Percentiles rank a stretch among this genome's conserved stretches.
phyloP scores from a whole-genome alignment of 257 asterid genomes.

The Petunia secreta region DNA sequence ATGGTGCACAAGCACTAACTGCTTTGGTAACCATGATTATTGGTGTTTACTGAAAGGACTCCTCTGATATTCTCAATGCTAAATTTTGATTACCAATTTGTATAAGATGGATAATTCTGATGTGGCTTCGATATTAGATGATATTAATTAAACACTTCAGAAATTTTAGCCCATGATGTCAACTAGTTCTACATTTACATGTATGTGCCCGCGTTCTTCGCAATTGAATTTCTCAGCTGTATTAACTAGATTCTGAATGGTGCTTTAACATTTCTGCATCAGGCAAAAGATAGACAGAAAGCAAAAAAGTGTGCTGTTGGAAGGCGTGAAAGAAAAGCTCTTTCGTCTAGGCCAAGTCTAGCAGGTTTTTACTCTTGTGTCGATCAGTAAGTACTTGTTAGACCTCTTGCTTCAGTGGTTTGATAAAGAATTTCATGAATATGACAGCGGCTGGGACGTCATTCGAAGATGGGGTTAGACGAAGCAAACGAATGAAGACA shows the following conservation, averaged over 20 bases:
- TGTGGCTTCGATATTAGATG: not conserved
- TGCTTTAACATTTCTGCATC: conserved; percentile 23
- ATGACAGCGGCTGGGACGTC: conserved; percentile 76
- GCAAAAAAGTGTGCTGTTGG: conserved; percentile 29
- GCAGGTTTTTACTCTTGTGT: conserved; percentile 60
- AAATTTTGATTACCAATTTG: conserved; percentile 17
- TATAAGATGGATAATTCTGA: conserved; percentile 15
- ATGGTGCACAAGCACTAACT: not conserved
- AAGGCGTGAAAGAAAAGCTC: conserved; percentile 37
- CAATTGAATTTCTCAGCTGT: conserved; percentile 15
- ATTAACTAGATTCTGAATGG: not conserved
- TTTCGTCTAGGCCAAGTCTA: conserved; percentile 60
- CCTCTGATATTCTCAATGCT: not conserved
- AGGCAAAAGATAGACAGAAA: conserved; percentile 20
- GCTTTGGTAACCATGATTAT: conserved; percentile 21
- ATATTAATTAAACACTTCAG: not conserved
- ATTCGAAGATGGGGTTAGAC: conserved; percentile 74
- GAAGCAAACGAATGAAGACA: conserved; percentile 80
- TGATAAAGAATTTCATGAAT: conserved; percentile 27
- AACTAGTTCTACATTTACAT: conserved; percentile 10
- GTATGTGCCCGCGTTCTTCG: not conserved
- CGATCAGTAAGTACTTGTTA: conserved; percentile 3
- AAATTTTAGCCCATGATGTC: conserved; percentile 10
- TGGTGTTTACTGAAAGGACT: not conserved
- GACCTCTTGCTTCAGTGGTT: conserved; percentile 9